Base-by-base conservation (phyloP, 257 asterid genomes). In the Eustoma russellianum region DNA sequence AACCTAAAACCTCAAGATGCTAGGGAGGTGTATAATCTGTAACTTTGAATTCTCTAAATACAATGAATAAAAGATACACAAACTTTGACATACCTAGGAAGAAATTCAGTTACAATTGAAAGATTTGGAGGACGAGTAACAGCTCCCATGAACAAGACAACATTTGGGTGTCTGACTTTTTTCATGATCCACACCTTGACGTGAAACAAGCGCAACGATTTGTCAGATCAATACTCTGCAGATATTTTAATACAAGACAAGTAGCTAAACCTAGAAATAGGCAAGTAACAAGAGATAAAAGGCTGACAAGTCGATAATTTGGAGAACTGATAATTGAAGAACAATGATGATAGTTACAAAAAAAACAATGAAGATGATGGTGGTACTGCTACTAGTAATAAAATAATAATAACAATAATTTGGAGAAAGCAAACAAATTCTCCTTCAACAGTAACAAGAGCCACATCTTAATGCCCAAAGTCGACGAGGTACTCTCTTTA, bases 121-220 rank as follows among this genome's bases (percentile, higher is more conserved):
- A 89, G 97, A 72, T 89, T 80, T 53, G 97, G 97, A 57, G 95
- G 94, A 49, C 93, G 97, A 35, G 97, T 89, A 54, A 89, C 70
- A 66, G 97, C 95, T 76, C 97, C 97, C 97, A 89, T 89, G 79
- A 89, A 89, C 60, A 89, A 93, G 66, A 89, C 95, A 60, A 86
- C 93, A 59, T 83, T 89, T 48, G 97, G 97, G 73, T 89, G 97
- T 60, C 97, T 83, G 66, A 86, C 75, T 65, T 75, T 81, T 72
- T 66, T 89, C 97, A 89, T 89, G 72, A 89, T 83, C 48, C 83
- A 74, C 46, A 89, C 84, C 97, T 89, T 79, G 73, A 75, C 70
- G 57, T 51, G 15, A 61, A 41, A 58, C 54, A 72, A 66, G 56
- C 24, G 28, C 64, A 16, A 54, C 24, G 12, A 48, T 55, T 56